A percentile compares a stretch with the other conserved stretches of the same genome.
Conservation (phyloP, 495 filamentous ascomycete species). For the Neurospora tetrasperma region DNA sequence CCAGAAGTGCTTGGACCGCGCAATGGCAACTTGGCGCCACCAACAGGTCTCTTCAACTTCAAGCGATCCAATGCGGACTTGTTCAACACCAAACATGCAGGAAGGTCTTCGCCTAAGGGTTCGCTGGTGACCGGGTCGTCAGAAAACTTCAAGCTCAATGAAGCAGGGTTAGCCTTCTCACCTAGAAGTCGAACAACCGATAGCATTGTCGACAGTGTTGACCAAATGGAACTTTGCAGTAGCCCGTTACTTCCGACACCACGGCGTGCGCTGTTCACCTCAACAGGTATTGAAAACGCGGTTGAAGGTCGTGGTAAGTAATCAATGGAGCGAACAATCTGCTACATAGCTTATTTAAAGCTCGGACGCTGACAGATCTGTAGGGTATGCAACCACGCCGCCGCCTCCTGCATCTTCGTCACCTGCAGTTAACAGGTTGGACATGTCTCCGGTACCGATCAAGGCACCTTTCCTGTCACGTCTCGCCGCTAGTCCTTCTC, state of each 20-base stretch:
- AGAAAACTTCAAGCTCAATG: slow-evolving; percentile 86
- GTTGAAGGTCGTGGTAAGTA: slow-evolving; percentile 62
- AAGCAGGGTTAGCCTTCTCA: slow-evolving; percentile 58
- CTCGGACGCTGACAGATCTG: slow-evolving; percentile 14
- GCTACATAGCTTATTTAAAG: background rate
- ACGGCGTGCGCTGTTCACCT: slow-evolving; percentile 84
- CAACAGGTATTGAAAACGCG: slow-evolving; percentile 53
- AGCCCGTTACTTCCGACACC: slow-evolving; percentile 90
- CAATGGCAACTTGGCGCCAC: slow-evolving; percentile 41
- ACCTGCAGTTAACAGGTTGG: slow-evolving; percentile 75
- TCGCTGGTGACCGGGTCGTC: slow-evolving; percentile 88
- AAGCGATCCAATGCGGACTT: slow-evolving; percentile 50
- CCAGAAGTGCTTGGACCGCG: slow-evolving; percentile 34
- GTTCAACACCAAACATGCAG: slow-evolving; percentile 62
- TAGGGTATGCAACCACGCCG: slow-evolving; percentile 73
- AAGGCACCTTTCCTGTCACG: slow-evolving; percentile 61
- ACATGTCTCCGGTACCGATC: slow-evolving; percentile 88
- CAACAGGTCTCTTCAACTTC: slow-evolving; percentile 50
- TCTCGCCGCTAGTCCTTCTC: slow-evolving; percentile 51
- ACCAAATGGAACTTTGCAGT: slow-evolving; percentile 17
- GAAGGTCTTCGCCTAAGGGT: slow-evolving; percentile 80
- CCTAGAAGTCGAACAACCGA: slow-evolving; percentile 5
- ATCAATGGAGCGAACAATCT: slow-evolving; percentile 32
- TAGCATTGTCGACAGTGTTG: slow-evolving; percentile 9
- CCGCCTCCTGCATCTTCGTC: slow-evolving; percentile 71